Evolutionary conservation across 2,329 filamentous ascomycete species (phyloP), one percentile per base, ranked within the genome.

Genomic region (Penicillium aurantiogriseum): DNA sequence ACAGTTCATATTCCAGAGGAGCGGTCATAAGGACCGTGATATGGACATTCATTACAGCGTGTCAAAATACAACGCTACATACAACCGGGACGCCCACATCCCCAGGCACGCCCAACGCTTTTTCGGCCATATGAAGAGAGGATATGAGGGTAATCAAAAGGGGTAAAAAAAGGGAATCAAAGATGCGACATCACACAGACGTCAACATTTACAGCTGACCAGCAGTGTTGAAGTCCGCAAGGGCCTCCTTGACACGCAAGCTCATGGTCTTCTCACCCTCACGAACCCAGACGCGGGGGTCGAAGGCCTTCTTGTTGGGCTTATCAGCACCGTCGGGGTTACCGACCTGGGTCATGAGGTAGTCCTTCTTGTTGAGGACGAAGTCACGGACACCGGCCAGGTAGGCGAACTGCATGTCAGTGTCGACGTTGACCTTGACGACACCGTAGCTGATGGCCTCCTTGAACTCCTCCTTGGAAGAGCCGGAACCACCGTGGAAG

Each of bases 361-460:
- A 99, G 71, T 96, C 93, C 82, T 96, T 92, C 86, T 97, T 97
- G 77, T 86, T 89, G 72, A 91, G 79, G 75, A 97, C 84, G 83
- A 92, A 99, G 82, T 99, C 93, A 64, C 94, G 90, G 81, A 97
- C 89, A 80, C 94, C 94, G 62, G 81, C 81, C 67, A 94, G 85
- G 85, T 97, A 99, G 59, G 93, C 92, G 79, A 87, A 96, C 84
- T 97, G 93, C 80, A 97, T 85, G 76, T 99, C 94, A 50, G 94
- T 99, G 81, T 99, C 94, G 71, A 99, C 84, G 84, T 99, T 99
- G 81, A 99, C 94, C 88, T 99, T 99, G 82, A 97, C 89, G 69
- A 99, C 93, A 83, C 94, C 94, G 79, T 93, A 89, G 75, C 82
- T 81, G 79, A 97, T 97, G 74, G 92, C 93, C 70, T 91, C 86